Evolutionary conservation across 495 filamentous ascomycete species (phyloP).

Genomic region (Xylaria bambusicola): DNA sequence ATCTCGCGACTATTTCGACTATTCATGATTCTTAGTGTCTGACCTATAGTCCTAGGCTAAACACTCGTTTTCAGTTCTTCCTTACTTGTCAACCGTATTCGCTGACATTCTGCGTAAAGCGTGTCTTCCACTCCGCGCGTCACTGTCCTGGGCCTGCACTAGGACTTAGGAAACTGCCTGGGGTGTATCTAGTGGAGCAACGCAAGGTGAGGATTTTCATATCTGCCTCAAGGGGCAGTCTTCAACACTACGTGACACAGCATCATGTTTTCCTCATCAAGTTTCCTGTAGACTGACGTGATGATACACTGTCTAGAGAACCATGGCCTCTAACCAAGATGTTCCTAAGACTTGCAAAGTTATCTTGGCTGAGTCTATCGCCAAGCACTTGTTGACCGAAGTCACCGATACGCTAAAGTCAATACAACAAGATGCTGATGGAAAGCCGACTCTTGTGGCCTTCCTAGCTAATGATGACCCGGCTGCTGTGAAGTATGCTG

Average conservation of each 20-base stretch:
- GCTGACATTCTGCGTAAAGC: not conserved
- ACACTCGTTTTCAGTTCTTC: not conserved
- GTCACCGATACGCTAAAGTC: constrained; percentile 70
- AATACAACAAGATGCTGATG: constrained; percentile 50
- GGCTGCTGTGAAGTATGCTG: constrained; percentile 87
- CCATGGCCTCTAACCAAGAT: constrained; percentile 43
- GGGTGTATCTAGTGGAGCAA: constrained; percentile 8
- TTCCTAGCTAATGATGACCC: constrained; percentile 92
- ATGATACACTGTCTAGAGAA: constrained; percentile 2
- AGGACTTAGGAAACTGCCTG: not conserved
- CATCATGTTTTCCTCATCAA: no score
- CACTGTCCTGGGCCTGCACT: not conserved
- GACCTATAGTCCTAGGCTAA: not conserved
- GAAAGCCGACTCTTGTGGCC: constrained; percentile 77
- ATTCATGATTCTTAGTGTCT: not conserved
- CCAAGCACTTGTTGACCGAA: constrained; percentile 75
- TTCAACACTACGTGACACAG: not conserved
- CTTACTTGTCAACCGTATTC: not conserved
- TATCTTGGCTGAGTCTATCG: constrained; percentile 79
- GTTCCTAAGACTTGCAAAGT: constrained; percentile 81
- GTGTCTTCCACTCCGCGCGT: not conserved
- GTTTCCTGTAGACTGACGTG: no score
- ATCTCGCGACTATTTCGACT: not conserved
- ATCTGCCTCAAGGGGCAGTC: not conserved
- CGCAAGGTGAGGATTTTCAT: constrained; percentile 9